Percentiles rank a stretch among this genome's conserved stretches.
phyloP scores from a whole-genome alignment of 352 stramenopile species.

The Phytophthora cajani region DNA sequence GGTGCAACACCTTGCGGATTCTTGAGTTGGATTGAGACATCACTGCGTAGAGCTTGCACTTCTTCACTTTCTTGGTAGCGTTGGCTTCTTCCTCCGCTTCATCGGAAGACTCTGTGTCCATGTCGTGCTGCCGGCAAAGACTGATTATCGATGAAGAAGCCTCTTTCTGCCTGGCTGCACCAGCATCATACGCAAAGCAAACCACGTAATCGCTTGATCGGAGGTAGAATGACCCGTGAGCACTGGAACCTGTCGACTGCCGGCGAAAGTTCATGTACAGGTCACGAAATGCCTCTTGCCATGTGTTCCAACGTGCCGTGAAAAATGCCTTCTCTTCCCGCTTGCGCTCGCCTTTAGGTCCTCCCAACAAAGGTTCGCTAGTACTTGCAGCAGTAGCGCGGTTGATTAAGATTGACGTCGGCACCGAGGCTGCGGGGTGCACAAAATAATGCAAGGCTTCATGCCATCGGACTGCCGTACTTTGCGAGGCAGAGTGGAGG shows the following conservation, averaged over 20 bases:
- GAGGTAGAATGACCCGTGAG: conserved; percentile 54
- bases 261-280: conserved; percentile 71
- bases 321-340: conserved; percentile 73
- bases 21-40: conserved; percentile 74
- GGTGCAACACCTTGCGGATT: conserved; percentile 69
- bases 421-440: conserved; percentile 62
- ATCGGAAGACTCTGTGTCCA: not conserved
- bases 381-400: conserved; percentile 37
- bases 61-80: conserved; percentile 4
- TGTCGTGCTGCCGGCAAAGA: conserved; percentile 45
- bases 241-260: not conserved
- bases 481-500: conserved; percentile 12
- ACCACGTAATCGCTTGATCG: conserved; percentile 68
- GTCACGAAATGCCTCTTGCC: conserved; percentile 74
- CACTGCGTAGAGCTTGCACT: conserved; percentile 49
- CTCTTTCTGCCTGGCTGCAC: conserved; percentile 1
- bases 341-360: conserved; percentile 37
- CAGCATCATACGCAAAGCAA: conserved; percentile 54
- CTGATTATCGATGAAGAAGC: conserved; percentile 38
- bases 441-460: conserved; percentile 70
- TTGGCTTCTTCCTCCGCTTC: conserved; percentile 14
- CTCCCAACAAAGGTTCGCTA: conserved; percentile 30
- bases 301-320: conserved; percentile 56
- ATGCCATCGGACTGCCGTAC: conserved; percentile 61
- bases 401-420: conserved; percentile 57